Conservation (phyloP, 768 basidiomycete genomes). For the Trametes cinnabarina region DNA sequence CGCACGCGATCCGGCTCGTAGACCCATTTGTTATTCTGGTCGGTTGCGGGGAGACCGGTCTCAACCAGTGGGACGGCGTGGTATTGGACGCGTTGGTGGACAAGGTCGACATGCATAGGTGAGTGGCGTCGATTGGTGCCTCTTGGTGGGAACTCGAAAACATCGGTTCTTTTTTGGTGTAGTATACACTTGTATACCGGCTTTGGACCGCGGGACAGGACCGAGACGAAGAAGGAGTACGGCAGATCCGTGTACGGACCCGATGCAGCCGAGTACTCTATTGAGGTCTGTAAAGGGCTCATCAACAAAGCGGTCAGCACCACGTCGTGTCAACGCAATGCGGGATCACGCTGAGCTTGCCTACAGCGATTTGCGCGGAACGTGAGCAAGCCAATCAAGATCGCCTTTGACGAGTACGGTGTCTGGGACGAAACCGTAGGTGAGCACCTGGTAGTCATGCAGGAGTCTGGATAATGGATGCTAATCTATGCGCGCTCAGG, state of each 20-base stretch:
- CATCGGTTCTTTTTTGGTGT: no score
- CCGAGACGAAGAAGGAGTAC: conserved; percentile 23
- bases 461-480: not conserved
- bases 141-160: no score
- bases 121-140: not conserved
- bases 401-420: conserved; percentile 28
- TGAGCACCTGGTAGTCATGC: not conserved
- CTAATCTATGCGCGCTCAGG: not conserved
- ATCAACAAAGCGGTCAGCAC: conserved; percentile 26
- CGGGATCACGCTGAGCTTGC: no score
- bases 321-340: no score
- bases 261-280: conserved; percentile 25
- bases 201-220: conserved; percentile 24
- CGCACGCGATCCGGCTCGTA: conserved; percentile 54
- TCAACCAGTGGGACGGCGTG: conserved; percentile 39
- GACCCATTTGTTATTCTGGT: conserved; percentile 56
- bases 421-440: conserved; percentile 30
- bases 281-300: conserved; percentile 24
- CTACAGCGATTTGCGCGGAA: conserved; percentile 20
- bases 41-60: conserved; percentile 45
- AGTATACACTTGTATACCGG: conserved; percentile 28
- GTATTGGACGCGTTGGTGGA: conserved; percentile 27
- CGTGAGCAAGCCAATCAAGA: conserved; percentile 22
- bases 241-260: conserved; percentile 25
- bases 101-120: conserved; percentile 26